A percentile compares a stretch with the other conserved stretches of the same genome.
These are phyloP conservation scores for Sarcodon sp. DNA, from an alignment of 768 basidiomycete species.

Conservation along the genomic window DNA sequence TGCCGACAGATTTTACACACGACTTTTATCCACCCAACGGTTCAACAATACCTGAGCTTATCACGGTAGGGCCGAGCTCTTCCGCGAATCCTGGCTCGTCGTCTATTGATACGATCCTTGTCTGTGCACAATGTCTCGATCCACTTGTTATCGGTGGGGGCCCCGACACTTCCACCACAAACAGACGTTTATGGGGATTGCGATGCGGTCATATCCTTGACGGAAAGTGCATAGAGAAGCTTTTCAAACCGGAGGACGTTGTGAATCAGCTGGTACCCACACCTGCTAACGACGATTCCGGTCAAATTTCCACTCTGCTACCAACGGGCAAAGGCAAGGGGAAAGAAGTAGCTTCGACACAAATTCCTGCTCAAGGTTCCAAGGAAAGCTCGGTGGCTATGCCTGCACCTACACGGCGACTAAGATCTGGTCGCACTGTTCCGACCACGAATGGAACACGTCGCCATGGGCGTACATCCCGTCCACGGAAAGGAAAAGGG, in stretches of 20 bases:
- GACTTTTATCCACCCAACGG: slow-evolving; percentile 44
- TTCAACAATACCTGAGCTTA: slow-evolving; percentile 19
- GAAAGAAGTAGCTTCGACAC: slow-evolving; percentile 7
- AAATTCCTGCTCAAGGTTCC: neutral
- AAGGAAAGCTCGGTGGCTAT: slow-evolving; percentile 2
- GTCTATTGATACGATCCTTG: slow-evolving; percentile 30
- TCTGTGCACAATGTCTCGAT: slow-evolving; percentile 56
- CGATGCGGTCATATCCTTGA: slow-evolving; percentile 72
- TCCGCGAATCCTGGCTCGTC: slow-evolving; percentile 11
- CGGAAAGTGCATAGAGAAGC: slow-evolving; percentile 53
- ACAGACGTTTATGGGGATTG: slow-evolving; percentile 52
- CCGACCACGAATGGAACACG: slow-evolving; percentile 1
- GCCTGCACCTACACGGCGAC: slow-evolving; percentile 7
- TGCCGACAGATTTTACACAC: slow-evolving; percentile 52
- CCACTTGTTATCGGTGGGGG: slow-evolving; percentile 44
- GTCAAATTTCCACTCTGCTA: neutral
- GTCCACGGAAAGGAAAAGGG: slow-evolving; percentile 15
- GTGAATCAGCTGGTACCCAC: neutral
- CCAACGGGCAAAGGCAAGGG: slow-evolving; percentile 15
- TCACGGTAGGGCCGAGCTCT: slow-evolving; percentile 5
- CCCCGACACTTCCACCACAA: slow-evolving; percentile 19
- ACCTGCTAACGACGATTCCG: neutral
- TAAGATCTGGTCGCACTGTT: slow-evolving; percentile 5
- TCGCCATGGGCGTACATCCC: slow-evolving; percentile 1
- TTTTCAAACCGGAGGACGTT: slow-evolving; percentile 31